phyloP scores from a whole-genome alignment of 768 basidiomycete species.

The Suillus variegatus region DNA sequence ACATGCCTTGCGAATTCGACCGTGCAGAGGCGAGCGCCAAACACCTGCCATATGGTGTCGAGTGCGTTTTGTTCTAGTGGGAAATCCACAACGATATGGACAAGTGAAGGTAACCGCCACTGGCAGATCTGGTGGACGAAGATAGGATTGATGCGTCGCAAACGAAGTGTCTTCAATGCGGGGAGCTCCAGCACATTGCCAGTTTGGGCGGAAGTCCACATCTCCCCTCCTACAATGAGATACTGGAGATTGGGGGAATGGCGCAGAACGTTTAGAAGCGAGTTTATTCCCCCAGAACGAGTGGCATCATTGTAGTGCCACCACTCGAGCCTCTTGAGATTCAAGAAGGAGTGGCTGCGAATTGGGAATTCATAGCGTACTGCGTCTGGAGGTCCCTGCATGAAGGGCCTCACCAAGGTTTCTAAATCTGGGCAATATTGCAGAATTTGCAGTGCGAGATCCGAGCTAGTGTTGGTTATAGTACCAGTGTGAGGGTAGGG shows the following conservation, averaged over 20 bases:
- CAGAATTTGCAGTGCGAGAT: constrained; percentile 48
- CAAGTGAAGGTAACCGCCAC: constrained; percentile 58
- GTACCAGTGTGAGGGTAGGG: constrained; percentile 58
- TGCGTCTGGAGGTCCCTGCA: constrained; percentile 15
- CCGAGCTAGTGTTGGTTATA: constrained; percentile 25
- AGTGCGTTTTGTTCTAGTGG: constrained; percentile 39
- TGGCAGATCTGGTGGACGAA: constrained; percentile 48
- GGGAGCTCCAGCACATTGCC: constrained; percentile 40
- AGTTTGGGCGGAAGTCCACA: constrained; percentile 26
- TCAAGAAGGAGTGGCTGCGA: constrained; percentile 44
- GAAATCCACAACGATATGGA: constrained; percentile 52
- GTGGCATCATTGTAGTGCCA: constrained; percentile 61
- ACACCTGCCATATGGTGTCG: constrained; percentile 48
- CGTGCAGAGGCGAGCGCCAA: constrained; percentile 50
- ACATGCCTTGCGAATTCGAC: constrained; percentile 62
- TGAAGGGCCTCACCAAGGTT: constrained; percentile 53
- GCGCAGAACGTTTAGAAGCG: constrained; percentile 50
- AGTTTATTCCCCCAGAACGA: constrained; percentile 67
- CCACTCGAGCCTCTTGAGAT: constrained; percentile 67
- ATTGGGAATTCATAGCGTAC: constrained; percentile 57
- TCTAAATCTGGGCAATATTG: constrained; percentile 49
- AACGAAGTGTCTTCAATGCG: constrained; percentile 52
- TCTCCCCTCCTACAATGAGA: constrained; percentile 54
- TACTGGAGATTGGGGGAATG: constrained; percentile 57
- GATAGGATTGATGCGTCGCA: constrained; percentile 49